Conservation (phyloP, 116 monocot species). For the Dioscorea cayenensis region DNA sequence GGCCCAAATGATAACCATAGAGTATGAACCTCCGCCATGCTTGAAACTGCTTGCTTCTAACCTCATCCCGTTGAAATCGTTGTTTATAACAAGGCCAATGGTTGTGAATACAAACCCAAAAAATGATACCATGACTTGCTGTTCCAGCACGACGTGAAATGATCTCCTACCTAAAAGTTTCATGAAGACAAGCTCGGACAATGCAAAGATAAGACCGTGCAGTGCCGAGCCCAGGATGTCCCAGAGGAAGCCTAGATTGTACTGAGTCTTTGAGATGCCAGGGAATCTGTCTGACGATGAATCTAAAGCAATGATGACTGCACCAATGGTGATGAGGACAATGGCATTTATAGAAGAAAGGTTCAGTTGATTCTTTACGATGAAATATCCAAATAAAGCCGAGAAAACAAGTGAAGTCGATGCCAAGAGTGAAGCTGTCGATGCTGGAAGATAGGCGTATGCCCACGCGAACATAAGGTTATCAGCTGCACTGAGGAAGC, state of each 20-base stretch:
- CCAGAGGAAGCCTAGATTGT: slow-evolving; percentile 61
- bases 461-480: slow-evolving; percentile 93
- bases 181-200: slow-evolving; percentile 79
- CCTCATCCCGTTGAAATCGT: slow-evolving; percentile 54
- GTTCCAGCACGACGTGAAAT: slow-evolving; percentile 86
- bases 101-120: slow-evolving; percentile 73
- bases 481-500: slow-evolving; percentile 81
- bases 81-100: slow-evolving; percentile 47
- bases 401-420: slow-evolving; percentile 76
- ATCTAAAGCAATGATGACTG: slow-evolving; percentile 73
- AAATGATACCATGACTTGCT: slow-evolving; percentile 82
- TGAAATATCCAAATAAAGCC: slow-evolving; percentile 63
- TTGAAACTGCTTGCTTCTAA: slow-evolving; percentile 52
- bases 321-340: slow-evolving; percentile 59
- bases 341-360: slow-evolving; percentile 74
- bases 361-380: slow-evolving; percentile 71
- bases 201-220: slow-evolving; percentile 89
- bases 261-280: slow-evolving; percentile 52
- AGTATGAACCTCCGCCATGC: slow-evolving; percentile 48
- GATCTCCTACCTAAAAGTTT: slow-evolving; percentile 66
- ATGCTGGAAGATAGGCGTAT: slow-evolving; percentile 88
- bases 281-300: slow-evolving; percentile 62
- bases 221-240: slow-evolving; percentile 90
- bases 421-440: slow-evolving; percentile 84
- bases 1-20: slow-evolving; percentile 69